These are phyloP conservation scores for Cladosporium sp. DNA, from an alignment of 2,329 filamentous ascomycete genomes.

Conservation along the genomic window DNA sequence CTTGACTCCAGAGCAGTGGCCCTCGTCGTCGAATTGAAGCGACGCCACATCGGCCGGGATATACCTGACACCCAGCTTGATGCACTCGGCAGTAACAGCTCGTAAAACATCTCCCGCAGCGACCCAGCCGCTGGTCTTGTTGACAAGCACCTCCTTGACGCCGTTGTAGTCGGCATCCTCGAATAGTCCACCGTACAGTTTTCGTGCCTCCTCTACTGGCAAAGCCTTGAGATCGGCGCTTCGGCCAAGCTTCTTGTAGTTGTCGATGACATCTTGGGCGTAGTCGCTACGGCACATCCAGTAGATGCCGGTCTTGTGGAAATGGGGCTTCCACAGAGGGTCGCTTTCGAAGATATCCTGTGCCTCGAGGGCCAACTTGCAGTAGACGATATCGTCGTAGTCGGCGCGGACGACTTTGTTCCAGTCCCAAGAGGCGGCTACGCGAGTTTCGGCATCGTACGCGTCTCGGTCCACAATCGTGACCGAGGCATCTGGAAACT, in stretches of 20 bases:
- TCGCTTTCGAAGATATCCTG: conserved; percentile 62
- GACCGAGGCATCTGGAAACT: conserved; percentile 42
- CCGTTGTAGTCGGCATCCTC: conserved; percentile 60
- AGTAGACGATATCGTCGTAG: conserved; percentile 66
- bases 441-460: conserved; percentile 34
- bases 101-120: conserved; percentile 60
- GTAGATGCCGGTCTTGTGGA: conserved; percentile 55
- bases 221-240: conserved; percentile 49
- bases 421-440: conserved; percentile 70
- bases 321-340: conserved; percentile 56
- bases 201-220: conserved; percentile 54
- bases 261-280: conserved; percentile 50
- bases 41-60: conserved; percentile 53
- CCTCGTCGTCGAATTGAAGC: conserved; percentile 50
- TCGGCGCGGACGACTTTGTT: conserved; percentile 72
- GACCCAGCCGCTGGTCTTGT: conserved; percentile 63
- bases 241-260: conserved; percentile 52
- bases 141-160: conserved; percentile 61
- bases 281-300: conserved; percentile 50
- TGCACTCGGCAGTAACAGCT: conserved; percentile 54
- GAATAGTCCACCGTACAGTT: conserved; percentile 60
- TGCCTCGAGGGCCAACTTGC: conserved; percentile 64
- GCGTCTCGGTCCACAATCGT: conserved; percentile 43
- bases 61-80: conserved; percentile 61
- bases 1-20: conserved; percentile 47